Evolutionary conservation across 768 basidiomycete species (phyloP).

Genomic region (Agrocybe pediades): DNA sequence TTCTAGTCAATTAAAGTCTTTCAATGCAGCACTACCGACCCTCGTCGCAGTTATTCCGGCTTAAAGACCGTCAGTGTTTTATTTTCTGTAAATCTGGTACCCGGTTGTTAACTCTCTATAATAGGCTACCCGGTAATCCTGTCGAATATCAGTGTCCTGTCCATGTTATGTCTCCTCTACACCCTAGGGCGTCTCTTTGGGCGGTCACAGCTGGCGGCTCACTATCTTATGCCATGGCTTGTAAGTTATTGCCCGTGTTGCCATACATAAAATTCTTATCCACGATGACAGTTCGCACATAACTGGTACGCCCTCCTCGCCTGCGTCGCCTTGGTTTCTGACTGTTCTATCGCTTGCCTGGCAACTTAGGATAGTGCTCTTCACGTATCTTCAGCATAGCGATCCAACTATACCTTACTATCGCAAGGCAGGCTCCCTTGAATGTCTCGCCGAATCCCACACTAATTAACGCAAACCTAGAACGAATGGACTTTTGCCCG

Average conservation of each 20-base stretch:
- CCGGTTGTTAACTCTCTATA: not conserved
- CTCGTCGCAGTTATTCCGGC: slow-evolving; percentile 45
- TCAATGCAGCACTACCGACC: slow-evolving; percentile 42
- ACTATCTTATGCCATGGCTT: slow-evolving; percentile 54
- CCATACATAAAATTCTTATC: not conserved
- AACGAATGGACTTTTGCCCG: slow-evolving; percentile 61
- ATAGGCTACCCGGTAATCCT: slow-evolving; percentile 37
- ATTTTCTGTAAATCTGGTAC: not conserved
- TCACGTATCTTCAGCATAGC: slow-evolving; percentile 64
- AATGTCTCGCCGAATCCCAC: not conserved
- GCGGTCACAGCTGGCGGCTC: slow-evolving; percentile 32
- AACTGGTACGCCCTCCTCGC: slow-evolving; percentile 48
- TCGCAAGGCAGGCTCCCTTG: slow-evolving; percentile 39
- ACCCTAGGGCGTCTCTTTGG: slow-evolving; percentile 30
- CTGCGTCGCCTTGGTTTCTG: too few relatives aligned
- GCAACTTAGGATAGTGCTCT: slow-evolving; percentile 55
- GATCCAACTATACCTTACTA: slow-evolving; percentile 63
- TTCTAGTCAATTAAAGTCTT: not conserved
- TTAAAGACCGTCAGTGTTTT: slow-evolving; percentile 40
- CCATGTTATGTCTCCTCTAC: slow-evolving; percentile 37
- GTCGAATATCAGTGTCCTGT: slow-evolving; percentile 42
- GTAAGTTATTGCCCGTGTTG: slow-evolving; percentile 26
- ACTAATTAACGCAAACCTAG: slow-evolving; percentile 19
- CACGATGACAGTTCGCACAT: slow-evolving; percentile 44
- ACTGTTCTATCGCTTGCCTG: not conserved